These are phyloP conservation scores for Lobulomyces angularis DNA, from an alignment of 192 early-diverging fungal genomes.

Conservation along the genomic window DNA sequence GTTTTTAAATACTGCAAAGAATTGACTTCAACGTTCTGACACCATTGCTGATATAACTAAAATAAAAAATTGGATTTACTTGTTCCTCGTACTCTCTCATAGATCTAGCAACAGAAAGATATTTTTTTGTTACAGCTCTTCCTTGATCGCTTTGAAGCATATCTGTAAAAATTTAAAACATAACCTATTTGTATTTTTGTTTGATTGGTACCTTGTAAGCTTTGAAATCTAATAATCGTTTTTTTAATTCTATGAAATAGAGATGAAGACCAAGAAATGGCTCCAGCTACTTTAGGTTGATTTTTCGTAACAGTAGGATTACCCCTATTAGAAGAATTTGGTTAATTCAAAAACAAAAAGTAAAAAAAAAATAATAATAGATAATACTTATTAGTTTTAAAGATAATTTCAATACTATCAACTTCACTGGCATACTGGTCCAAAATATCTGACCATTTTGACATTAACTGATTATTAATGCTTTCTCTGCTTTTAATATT, in stretches of 20 bases:
- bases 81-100: constrained; percentile 50
- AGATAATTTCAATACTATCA: constrained; percentile 50
- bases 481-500: constrained; percentile 45
- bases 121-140: constrained; percentile 43
- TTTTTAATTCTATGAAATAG: constrained; percentile 50
- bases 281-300: constrained; percentile 47
- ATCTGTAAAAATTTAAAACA: constrained; percentile 17
- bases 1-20: constrained; percentile 42
- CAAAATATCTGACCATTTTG: constrained; percentile 53
- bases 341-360: background rate
- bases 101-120: constrained; percentile 42
- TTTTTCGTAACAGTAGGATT: constrained; percentile 47
- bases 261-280: constrained; percentile 42
- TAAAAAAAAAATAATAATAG: constrained; percentile 9
- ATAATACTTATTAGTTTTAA: constrained; percentile 37
- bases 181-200: constrained; percentile 3
- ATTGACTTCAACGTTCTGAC: constrained; percentile 39
- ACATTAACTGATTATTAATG: constrained; percentile 54
- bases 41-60: constrained; percentile 43
- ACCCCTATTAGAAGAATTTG: constrained; percentile 16
- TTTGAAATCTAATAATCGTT: constrained; percentile 52
- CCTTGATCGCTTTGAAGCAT: constrained; percentile 49
- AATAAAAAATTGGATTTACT: constrained; percentile 6
- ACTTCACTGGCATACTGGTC: constrained; percentile 50
- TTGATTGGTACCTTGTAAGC: constrained; percentile 30